phyloP scores from a whole-genome alignment of 2,329 filamentous ascomycete species.

The Cercospora citrullina region DNA sequence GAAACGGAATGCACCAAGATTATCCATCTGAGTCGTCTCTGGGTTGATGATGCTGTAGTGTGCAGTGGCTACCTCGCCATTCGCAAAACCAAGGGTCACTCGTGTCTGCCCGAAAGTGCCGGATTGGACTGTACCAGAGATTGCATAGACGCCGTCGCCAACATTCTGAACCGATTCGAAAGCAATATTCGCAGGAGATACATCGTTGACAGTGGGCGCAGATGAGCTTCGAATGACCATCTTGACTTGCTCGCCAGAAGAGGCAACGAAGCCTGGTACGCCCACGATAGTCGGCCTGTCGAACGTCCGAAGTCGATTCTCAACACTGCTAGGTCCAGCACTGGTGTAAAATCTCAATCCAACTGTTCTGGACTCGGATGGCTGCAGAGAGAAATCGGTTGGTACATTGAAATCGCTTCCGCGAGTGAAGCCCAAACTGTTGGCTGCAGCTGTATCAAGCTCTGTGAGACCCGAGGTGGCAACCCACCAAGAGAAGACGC shows the following conservation, averaged over 20 bases:
- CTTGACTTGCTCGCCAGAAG: not conserved
- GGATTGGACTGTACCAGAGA: not conserved
- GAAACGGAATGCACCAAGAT: not conserved
- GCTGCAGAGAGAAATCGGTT: not conserved
- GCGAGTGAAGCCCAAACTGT: not conserved
- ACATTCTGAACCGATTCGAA: not conserved
- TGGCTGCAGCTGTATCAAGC: not conserved
- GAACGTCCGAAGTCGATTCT: not conserved
- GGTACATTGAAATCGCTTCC: not conserved
- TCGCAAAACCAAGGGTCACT: not conserved
- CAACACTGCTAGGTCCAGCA: not conserved
- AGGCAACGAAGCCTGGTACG: not conserved
- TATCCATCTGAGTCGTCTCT: not conserved
- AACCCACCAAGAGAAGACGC: not conserved
- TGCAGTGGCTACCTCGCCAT: not conserved
- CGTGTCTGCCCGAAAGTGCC: not conserved
- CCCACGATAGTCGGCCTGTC: not conserved
- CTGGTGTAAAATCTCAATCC: not conserved
- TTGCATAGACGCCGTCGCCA: not conserved
- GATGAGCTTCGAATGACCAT: not conserved
- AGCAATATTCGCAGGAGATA: not conserved
- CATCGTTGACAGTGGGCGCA: not conserved
- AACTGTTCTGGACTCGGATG: not conserved
- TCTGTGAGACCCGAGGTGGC: not conserved
- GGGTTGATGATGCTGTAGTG: not conserved